Base-by-base conservation (phyloP, 768 basidiomycete species). In the Boletus vinaceobasis region DNA sequence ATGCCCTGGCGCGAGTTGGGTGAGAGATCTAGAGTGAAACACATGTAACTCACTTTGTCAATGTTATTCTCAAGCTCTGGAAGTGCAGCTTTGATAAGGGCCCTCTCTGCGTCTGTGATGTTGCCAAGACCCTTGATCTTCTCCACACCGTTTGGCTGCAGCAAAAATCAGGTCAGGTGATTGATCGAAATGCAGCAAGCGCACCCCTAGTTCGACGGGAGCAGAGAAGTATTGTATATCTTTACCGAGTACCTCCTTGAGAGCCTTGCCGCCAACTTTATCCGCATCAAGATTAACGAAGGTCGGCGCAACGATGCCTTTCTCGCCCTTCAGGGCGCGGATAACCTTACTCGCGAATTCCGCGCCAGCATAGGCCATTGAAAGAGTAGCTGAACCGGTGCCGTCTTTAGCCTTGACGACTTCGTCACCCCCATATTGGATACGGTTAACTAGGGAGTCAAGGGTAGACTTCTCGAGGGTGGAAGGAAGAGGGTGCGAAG, bases 341-440 rank as follows among this genome's bases (percentile, higher is more conserved):
- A 98, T 78, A 66, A 98, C 75, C 67, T 92, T 90, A 61, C 71
- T 71, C 29, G 93, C 83, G 66, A 98, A 98, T 73, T 93, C 86
- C 47, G 90, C 90, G 54, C 94, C 96, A 48, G 96, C 91, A 63
- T 88, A 93, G 1, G 93, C 93, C 94, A 98, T 98, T 33, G 91
- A 93, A 53, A 96, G 83, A n/a, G 94, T 97, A 9, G 95, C 95
- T 32, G 92, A 94, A 43, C 97, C 97, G 48, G 79, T 71, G 53
- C 87, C 87, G 65, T 92, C 88, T 78, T 99, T 99, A 42, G 97
- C 97, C 76, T 97, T 90, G 70, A 98, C 96, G 66, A 98, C 95
- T 75, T 98, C 95, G 63, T 97, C 95, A 54, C 94, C 95, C 53
- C 95, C 95, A 66, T 90, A 97, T 71, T 96, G 94, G 64, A 97